These are phyloP conservation scores for Xerocomus amazonicus DNA, from an alignment of 1,284 basidiomycete species.

Conservation along the genomic window DNA sequence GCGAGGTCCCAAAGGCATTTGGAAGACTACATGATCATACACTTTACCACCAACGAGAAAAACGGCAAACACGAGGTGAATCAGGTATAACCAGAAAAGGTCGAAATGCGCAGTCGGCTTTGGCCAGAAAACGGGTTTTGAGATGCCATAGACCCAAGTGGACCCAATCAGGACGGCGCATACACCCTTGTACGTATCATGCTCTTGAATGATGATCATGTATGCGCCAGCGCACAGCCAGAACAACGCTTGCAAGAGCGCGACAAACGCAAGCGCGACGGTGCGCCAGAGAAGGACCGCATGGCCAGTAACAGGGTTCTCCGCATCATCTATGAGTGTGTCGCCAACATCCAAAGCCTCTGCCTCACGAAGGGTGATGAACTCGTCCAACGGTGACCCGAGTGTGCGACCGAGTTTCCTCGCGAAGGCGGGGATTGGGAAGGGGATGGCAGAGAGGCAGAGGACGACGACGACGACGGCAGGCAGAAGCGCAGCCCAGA, in stretches of 20 bases:
- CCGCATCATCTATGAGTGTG: not conserved
- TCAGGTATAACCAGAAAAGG: constrained; percentile 42
- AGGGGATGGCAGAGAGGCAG: constrained; percentile 37
- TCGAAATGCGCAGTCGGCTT: constrained; percentile 42
- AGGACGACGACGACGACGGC: constrained; percentile 45
- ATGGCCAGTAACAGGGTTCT: not conserved
- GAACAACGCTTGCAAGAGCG: constrained; percentile 39
- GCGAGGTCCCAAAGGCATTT: constrained; percentile 29
- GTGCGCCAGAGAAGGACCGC: constrained; percentile 53
- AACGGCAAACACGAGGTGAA: constrained; percentile 34
- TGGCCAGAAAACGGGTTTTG: constrained; percentile 39
- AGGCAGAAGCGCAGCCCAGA: constrained; percentile 56
- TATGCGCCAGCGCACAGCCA: constrained; percentile 45
- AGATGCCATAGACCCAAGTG: constrained; percentile 48
- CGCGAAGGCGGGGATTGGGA: constrained; percentile 30
- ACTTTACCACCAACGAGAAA: constrained; percentile 39
- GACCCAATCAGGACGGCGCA: constrained; percentile 35
- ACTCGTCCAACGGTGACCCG: constrained; percentile 34
- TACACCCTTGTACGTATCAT: constrained; percentile 23
- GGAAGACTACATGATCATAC: constrained; percentile 36
- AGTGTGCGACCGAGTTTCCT: constrained; percentile 19
- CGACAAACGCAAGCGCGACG: constrained; percentile 45
- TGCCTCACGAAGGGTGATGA: constrained; percentile 46
- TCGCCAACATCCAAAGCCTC: constrained; percentile 35
- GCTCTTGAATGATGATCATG: constrained; percentile 27